Evolutionary conservation across 1,139 yeast genomes (phyloP), one percentile per base, ranked within the genome.

Genomic region (Pichia sp.): DNA sequence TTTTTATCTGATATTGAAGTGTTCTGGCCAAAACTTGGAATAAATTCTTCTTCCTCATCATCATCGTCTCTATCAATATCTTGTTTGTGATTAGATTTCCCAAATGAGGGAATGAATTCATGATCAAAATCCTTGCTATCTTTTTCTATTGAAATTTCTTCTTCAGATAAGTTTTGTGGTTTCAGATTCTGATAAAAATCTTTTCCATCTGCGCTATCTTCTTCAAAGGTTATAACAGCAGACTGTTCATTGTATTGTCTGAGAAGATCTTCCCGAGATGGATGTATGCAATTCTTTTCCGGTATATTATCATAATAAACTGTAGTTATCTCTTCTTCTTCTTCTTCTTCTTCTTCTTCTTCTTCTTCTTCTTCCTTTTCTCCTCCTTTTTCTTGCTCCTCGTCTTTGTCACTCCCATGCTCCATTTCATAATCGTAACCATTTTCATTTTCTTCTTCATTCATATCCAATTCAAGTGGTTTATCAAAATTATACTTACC

Each of bases 1-100:
- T 92, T 74, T 39, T 84, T 71, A 0, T 74, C 69, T 54, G 80
- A 87, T 0, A 86, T 71, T 28, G 61, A 71, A 6, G 22, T n/a
- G 6, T 39, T 5, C 3, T 36, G 36, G 64, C 65, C 22, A 27
- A 44, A 42, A 9, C 33, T 33, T 16, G 46, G 45, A 29, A 40
- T 45, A 20, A 39, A 39, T 61, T 55, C 6, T 65, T 61, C 29
- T 65, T 43, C 50, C 8, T 41, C 37, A n/a, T 37, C 66, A 2
- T 49, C 39, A 1, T 59, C 33, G 12, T 22, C 27, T 22, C n/a
- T 46, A 40, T 42, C 22, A 6, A n/a, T n/a, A n/a, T 6, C 22
- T 30, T 30, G 20, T n/a, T 9, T 8, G 9, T 8, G 7, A 3
- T 32, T 24, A 33, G 11, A 4, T 33, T 58, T 43, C 2, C 75